phyloP scores from a whole-genome alignment of 2,329 filamentous ascomycete species.

The Aspergillus texensis region DNA sequence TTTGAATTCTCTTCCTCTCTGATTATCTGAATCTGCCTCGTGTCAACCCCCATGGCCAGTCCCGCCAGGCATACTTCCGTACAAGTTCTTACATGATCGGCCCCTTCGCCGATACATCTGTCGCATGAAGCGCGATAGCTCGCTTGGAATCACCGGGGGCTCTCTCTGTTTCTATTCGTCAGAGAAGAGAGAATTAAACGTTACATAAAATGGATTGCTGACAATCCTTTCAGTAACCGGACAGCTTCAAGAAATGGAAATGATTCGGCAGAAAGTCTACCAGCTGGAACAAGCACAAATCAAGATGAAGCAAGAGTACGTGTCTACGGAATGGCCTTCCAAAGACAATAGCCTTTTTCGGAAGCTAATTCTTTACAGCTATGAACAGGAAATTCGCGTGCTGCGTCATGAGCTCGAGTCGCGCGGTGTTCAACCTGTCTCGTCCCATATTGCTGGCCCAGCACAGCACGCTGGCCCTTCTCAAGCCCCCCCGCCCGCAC shows the following conservation, averaged over 20 bases:
- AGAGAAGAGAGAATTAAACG: no score
- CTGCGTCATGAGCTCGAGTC: constrained; percentile 85
- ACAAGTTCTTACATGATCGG: background rate
- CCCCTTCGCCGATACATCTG: background rate
- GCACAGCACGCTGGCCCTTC: constrained; percentile 78
- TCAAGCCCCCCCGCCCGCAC: constrained; percentile 80
- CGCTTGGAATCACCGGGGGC: background rate
- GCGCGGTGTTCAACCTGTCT: constrained; percentile 64
- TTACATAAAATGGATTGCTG: background rate
- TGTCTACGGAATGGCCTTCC: constrained; percentile 19
- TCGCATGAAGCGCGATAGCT: background rate
- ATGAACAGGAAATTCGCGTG: constrained; percentile 86
- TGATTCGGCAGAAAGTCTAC: constrained; percentile 91
- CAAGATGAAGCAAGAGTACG: constrained; percentile 87
- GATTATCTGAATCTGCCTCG: background rate
- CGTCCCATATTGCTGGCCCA: constrained; percentile 71
- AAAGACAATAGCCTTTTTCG: constrained; percentile 5
- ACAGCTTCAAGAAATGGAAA: constrained; percentile 92
- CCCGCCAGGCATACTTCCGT: background rate
- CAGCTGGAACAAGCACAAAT: constrained; percentile 88
- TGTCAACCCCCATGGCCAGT: background rate
- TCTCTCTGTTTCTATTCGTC: background rate
- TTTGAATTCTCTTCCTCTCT: background rate
- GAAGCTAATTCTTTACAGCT: constrained; percentile 58
- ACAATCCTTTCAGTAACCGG: constrained; percentile 67